These are phyloP conservation scores for Cystofilobasidium macerans DNA, from an alignment of 768 basidiomycete genomes.

Conservation along the genomic window DNA sequence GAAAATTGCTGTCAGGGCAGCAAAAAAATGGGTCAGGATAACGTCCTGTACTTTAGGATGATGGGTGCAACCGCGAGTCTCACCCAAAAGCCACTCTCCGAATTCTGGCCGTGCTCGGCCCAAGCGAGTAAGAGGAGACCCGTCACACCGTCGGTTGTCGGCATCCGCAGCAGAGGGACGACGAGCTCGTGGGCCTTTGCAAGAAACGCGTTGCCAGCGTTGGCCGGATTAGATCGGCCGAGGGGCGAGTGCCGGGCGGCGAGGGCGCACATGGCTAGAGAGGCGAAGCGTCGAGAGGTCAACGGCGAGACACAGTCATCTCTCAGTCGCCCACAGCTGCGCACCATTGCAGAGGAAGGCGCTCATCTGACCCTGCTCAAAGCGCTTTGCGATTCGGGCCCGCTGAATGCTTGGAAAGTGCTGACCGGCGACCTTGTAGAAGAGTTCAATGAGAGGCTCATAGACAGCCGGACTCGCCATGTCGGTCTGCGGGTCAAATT, in stretches of 20 bases:
- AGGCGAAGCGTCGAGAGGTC: neutral
- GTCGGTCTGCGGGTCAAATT: constrained; percentile 31
- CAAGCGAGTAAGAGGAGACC: constrained; percentile 34
- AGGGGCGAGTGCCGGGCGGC: constrained; percentile 31
- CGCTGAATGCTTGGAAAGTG: constrained; percentile 33
- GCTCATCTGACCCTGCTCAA: constrained; percentile 35
- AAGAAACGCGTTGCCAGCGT: constrained; percentile 34
- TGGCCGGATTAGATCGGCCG: constrained; percentile 27
- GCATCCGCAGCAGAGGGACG: constrained; percentile 35
- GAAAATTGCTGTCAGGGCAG: constrained; percentile 25
- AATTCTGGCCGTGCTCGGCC: constrained; percentile 35
- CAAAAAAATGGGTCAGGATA: neutral
- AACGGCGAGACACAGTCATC: neutral
- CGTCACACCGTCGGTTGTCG: constrained; percentile 33
- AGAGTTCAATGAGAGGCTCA: constrained; percentile 32
- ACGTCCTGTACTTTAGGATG: neutral
- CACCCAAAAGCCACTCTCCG: constrained; percentile 34
- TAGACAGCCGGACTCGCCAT: constrained; percentile 33
- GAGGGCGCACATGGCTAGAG: constrained; percentile 31
- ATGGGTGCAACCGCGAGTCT: neutral
- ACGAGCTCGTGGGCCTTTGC: constrained; percentile 36
- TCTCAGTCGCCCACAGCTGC: neutral
- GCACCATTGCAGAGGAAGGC: constrained; percentile 32
- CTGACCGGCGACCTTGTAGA: constrained; percentile 32
- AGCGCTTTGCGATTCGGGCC: constrained; percentile 30